A percentile compares a stretch with the other conserved stretches of the same genome.
These are phyloP conservation scores for Termitomyces eurrhizus DNA, from an alignment of 768 basidiomycete species.

Conservation along the genomic window DNA sequence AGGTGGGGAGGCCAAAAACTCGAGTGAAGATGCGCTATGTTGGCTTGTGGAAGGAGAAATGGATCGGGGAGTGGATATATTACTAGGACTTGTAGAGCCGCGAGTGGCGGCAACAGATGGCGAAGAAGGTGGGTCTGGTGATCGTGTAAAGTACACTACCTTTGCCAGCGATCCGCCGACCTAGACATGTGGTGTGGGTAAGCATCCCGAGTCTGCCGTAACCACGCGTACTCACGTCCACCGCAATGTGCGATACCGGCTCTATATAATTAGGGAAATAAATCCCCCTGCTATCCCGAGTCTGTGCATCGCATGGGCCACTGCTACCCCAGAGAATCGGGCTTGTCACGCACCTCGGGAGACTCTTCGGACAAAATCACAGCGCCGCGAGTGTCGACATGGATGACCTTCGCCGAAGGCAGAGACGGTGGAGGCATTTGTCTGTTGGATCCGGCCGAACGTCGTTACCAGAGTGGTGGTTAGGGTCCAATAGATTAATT, in stretches of 20 bases:
- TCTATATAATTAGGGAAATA: constrained; percentile 98
- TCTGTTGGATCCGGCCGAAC: constrained; percentile 5
- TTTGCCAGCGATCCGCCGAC: constrained; percentile 97
- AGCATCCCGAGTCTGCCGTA: constrained; percentile 10
- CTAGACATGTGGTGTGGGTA: constrained; percentile 35
- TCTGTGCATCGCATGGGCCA: constrained; percentile 40
- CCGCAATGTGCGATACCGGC: constrained; percentile 94
- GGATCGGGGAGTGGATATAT: constrained; percentile 42
- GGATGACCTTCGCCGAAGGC: constrained; percentile 82
- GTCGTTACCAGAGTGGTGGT: constrained; percentile 13
- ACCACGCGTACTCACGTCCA: constrained; percentile 68
- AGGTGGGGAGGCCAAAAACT: constrained; percentile 25
- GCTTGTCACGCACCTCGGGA: constrained; percentile 63
- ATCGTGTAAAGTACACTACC: constrained; percentile 97
- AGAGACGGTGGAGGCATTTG: constrained; percentile 55
- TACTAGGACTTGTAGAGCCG: constrained; percentile 48
- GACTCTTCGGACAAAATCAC: constrained; percentile 93
- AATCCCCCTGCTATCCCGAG: constrained; percentile 91
- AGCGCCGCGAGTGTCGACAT: constrained; percentile 93
- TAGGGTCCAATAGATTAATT: not conserved
- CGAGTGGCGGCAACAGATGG: constrained; percentile 62
- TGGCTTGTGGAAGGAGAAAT: constrained; percentile 36
- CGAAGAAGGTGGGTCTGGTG: constrained; percentile 78
- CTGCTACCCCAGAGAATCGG: constrained; percentile 7
- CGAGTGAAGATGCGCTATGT: constrained; percentile 22